Base-by-base conservation (phyloP, 2,329 filamentous ascomycete genomes). In the Ophiocordyceps camponoti-leonardi region DNA sequence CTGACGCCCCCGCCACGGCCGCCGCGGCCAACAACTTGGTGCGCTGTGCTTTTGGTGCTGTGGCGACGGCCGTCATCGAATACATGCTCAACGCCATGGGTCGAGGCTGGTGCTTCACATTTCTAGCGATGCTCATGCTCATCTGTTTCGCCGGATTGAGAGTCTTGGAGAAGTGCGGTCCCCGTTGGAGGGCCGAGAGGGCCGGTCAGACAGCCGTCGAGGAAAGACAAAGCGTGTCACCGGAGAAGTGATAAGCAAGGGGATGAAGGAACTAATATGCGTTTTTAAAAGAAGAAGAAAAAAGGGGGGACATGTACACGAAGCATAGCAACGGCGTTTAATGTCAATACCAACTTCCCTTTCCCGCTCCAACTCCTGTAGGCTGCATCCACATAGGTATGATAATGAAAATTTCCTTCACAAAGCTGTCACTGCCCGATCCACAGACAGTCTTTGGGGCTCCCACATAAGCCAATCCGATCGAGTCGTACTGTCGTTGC, bases 381-480 rank as follows among this genome's bases (percentile, higher is more conserved):
- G 6, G 6, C 35, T 12, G n/a, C n/a, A n/a, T n/a, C n/a, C 18
- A 23, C n/a, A 18, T 6, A 2, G 18, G n/a, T n/a, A n/a, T 39
- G 18, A 39, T 12, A 18, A 7, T 19, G 6, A n/a, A 18, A 30
- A 11, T 12, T 20, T 18, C 1, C n/a, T 13, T 22, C 23, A 49
- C 41, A 47, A 35, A 39, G 77, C 79, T 52, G 77, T 70, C 48
- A 81, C 71, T 10, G 81, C 79, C 50, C 71, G 66, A 59, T 88
- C 83, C 50, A 83, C 54, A 16, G 81, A 74, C 51, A 78, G 71
- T 57, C 84, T 74, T 59, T 83, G 78, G 18, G 72, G 71, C 62
- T 98, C 92, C 92, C 92, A 98, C 47, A 90, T 90, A 56, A 98
- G 69, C 92, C 92, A 98, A 63, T 98, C 92, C 52, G 87, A 94